Evolutionary conservation across 768 basidiomycete genomes (phyloP), one percentile per base, ranked within the genome.

Genomic region (Russula virescens): DNA sequence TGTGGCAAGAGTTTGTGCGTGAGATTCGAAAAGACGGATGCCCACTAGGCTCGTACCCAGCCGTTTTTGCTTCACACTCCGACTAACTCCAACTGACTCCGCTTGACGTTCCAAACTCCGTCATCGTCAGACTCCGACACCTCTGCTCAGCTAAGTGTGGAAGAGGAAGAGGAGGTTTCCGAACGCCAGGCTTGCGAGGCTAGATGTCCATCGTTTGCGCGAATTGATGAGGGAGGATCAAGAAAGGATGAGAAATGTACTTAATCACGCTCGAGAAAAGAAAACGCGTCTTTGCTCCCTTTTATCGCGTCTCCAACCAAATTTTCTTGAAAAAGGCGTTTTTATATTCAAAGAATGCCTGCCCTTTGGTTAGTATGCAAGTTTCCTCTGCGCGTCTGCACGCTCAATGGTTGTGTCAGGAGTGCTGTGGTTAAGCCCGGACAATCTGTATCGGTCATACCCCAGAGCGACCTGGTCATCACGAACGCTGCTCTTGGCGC

Each of bases 401-500:
- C 49, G 38, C 53, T 64, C 62, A 56, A 64, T 13, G 23, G 40
- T 28, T 55, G 14, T 54, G 13, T 31, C 34, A 91, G 89, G 89
- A 86, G 86, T 72, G 69, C 81, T 25, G 77, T 76, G 52, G 73
- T 91, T 49, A 74, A 76, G 28, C 84, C 87, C 18, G 85, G 84
- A 60, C 73, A 87, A 68, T 74, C 80, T 63, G 75, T 83, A 70
- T 75, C 78, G 55, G 67, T 94, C 71, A 70, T 79, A 25, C 83
- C 88, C 62, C 81, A 82, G 58, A 80, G 80, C 40, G 88, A 90
- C 74, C 75, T 95, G 71, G 80, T 81, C 71, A 82, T 97, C 70
- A 92, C 90, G 71, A 94, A 93, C 72, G 84, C 86, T 48, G 83
- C 92, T 3, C 83, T 94, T 54, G 88, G 88, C 56, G 87, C 91